Conservation (phyloP, 2,329 filamentous ascomycete genomes). For the Phoma sp. region DNA sequence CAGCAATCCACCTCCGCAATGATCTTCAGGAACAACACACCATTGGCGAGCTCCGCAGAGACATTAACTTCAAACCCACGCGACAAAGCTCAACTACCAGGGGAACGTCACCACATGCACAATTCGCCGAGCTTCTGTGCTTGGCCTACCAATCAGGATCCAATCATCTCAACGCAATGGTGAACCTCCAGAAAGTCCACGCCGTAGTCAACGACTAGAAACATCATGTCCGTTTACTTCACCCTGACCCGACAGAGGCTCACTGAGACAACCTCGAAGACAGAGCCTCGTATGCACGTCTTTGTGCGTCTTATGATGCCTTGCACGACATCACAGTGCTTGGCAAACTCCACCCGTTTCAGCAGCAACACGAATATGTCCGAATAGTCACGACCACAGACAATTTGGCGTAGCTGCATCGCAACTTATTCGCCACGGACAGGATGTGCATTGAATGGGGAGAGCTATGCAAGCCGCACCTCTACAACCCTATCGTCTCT, state of each 20-base stretch:
- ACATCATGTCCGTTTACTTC: too few species aligned
- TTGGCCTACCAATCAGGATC: neutral
- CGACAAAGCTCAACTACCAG: conserved; percentile 3
- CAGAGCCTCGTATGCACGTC: neutral
- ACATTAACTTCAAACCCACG: conserved; percentile 12
- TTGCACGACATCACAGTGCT: neutral
- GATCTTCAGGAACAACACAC: conserved; percentile 14
- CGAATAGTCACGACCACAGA: neutral
- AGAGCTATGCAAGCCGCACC: neutral
- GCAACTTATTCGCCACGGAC: too few species aligned
- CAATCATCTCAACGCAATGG: neutral
- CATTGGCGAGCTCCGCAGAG: conserved; percentile 10
- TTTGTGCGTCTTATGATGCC: neutral
- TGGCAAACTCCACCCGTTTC: neutral
- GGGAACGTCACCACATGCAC: neutral
- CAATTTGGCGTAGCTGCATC: neutral
- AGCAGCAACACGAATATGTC: neutral
- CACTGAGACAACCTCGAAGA: neutral
- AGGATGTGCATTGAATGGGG: too few species aligned
- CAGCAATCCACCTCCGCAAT: conserved; percentile 12
- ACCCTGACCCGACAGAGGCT: neutral
- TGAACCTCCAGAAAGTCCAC: neutral
- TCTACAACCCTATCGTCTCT: neutral
- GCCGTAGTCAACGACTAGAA: neutral
- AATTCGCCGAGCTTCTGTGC: neutral